These are phyloP conservation scores for Cryphonectria radicalis DNA, from an alignment of 2,329 filamentous ascomycete species.

Conservation along the genomic window DNA sequence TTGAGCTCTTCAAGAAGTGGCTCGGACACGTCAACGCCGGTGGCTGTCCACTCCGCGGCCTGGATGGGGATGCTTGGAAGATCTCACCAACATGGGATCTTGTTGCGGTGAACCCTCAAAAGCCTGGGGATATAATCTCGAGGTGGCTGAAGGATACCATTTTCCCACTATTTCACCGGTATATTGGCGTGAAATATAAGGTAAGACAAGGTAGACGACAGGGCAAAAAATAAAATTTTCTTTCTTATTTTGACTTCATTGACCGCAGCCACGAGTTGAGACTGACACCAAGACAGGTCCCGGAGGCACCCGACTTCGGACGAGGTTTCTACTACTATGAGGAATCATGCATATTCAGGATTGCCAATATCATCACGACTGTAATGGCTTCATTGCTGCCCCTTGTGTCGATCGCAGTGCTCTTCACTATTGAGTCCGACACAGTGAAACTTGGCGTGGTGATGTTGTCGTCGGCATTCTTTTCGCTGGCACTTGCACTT, in stretches of 20 bases:
- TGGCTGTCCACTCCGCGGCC: slow-evolving; percentile 31
- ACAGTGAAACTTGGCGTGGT: slow-evolving; percentile 32
- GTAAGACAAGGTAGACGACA: neutral
- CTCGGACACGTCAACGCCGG: slow-evolving; percentile 29
- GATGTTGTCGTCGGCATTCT: slow-evolving; percentile 28
- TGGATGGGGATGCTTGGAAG: slow-evolving; percentile 32
- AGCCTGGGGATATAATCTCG: slow-evolving; percentile 29
- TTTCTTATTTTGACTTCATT: neutral
- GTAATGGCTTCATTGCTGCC: slow-evolving; percentile 37
- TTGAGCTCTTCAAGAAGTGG: slow-evolving; percentile 31
- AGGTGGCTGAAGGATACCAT: slow-evolving; percentile 30
- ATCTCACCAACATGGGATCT: slow-evolving; percentile 31
- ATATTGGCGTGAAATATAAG: slow-evolving; percentile 26
- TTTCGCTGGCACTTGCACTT: slow-evolving; percentile 29
- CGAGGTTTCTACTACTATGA: slow-evolving; percentile 29
- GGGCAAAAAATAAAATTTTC: neutral
- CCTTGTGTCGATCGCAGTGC: slow-evolving; percentile 34
- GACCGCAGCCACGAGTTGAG: neutral
- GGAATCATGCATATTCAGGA: slow-evolving; percentile 21
- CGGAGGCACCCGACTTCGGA: slow-evolving; percentile 11
- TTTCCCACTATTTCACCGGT: slow-evolving; percentile 32
- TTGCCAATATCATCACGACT: slow-evolving; percentile 33
- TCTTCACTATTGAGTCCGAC: slow-evolving; percentile 35
- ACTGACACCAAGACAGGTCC: neutral
- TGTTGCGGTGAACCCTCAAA: slow-evolving; percentile 31